phyloP scores from a whole-genome alignment of 257 asterid species.

The Solanum corneliomulleri region DNA sequence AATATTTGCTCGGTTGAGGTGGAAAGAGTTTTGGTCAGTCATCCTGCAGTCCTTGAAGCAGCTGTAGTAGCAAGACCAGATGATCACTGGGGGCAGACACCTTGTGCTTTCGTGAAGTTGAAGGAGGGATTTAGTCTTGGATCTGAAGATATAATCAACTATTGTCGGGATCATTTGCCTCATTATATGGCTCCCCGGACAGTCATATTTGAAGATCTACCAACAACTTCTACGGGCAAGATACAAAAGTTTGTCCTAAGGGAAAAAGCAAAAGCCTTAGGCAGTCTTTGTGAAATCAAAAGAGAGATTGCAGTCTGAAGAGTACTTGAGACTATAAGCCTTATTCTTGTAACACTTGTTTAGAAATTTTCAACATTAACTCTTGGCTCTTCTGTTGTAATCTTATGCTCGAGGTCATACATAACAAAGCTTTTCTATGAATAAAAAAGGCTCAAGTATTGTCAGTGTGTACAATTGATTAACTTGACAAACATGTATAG shows the following conservation, averaged over 20 bases:
- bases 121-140: slow-evolving; percentile 14
- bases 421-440: background rate
- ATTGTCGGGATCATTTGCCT: slow-evolving; percentile 21
- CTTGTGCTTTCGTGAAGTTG: slow-evolving; percentile 28
- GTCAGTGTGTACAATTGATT: background rate
- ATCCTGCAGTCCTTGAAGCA: slow-evolving; percentile 27
- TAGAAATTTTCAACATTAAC: background rate
- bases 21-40: slow-evolving; percentile 18
- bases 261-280: slow-evolving; percentile 25
- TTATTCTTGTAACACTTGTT: background rate
- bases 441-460: background rate
- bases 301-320: background rate
- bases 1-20: slow-evolving; percentile 26
- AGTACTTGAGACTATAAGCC: background rate
- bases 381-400: background rate
- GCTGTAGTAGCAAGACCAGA: slow-evolving; percentile 34
- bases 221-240: slow-evolving; percentile 29
- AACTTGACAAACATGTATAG: background rate
- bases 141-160: slow-evolving; percentile 13
- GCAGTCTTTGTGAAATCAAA: slow-evolving; percentile 13
- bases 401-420: background rate
- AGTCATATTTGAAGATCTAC: slow-evolving; percentile 20
- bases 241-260: slow-evolving; percentile 16
- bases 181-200: slow-evolving; percentile 31
- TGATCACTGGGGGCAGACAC: slow-evolving; percentile 34